Base-by-base conservation (phyloP, 2,329 filamentous ascomycete genomes). In the Botrytis galanthina region DNA sequence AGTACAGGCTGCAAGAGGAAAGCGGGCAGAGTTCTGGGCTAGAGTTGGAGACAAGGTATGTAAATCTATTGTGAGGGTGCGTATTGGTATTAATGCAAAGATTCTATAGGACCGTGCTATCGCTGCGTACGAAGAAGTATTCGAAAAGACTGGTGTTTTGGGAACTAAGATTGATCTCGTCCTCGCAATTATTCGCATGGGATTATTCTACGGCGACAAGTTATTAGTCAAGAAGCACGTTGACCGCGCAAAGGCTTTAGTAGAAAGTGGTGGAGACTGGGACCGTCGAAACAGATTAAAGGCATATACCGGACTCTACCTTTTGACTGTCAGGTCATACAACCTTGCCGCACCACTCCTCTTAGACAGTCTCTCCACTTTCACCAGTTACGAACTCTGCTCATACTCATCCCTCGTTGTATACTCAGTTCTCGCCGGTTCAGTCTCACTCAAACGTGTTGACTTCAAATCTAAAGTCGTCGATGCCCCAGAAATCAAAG, bases 401-500 rank as follows among this genome's bases (percentile, higher is more conserved):
- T 95, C 92, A 77, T 99, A 99, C 86, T 97, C 94, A 74, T 92
- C 90, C 75, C 89, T 99, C 37, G 96, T 99, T 70, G 91, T 98
- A 73, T 99, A 98, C 85, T 94, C 96, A 1, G 95, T 98, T 35
- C 90, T 99, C 48, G 94, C 96, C 51, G 96, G 96, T 74, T 97
- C 95, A 10, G 92, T 98, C 37, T 96, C 95, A 63, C 89, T 99
- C 73, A 97, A 98, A 86, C 92, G 96, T 67, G 94, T 98, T 48
- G 96, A 99, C 83, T 99, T 99, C 89, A 99, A 99, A 87, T 93
- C 93, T 77, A 98, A 98, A 86, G 96, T 99, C 39, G 95, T 99
- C 59, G 96, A 99, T 82, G 96, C 96, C 12, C 95, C 96, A 20
- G 96, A 99, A 85, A 98, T 99, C 85, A 97, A 96, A 85, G 96